Conservation (phyloP, 371 early-diverging fungal genomes). For the Fennellomyces sp. region DNA sequence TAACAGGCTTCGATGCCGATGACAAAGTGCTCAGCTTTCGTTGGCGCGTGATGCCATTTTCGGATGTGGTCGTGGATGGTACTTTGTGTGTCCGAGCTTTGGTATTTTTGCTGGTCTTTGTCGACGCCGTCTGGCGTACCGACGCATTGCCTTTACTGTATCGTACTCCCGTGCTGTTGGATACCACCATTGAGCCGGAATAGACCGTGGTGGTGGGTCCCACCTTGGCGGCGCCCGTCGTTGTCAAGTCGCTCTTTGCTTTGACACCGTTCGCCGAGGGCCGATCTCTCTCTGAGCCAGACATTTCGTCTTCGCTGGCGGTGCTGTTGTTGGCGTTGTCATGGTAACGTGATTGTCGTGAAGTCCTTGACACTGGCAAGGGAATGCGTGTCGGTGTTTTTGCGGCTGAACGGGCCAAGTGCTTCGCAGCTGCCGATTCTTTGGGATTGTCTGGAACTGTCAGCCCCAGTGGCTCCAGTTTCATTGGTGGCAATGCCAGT, state of each 20-base stretch:
- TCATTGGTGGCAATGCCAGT: constrained; percentile 50
- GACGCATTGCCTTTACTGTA: not conserved
- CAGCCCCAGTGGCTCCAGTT: constrained; percentile 41
- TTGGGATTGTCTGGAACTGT: constrained; percentile 14
- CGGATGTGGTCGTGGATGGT: constrained; percentile 4
- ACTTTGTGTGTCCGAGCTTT: not conserved
- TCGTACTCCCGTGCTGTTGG: constrained; percentile 11
- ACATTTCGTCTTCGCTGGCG: constrained; percentile 23
- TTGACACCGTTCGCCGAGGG: not conserved
- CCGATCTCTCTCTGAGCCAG: constrained; percentile 17
- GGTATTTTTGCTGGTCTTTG: not conserved
- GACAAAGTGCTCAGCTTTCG: constrained; percentile 13
- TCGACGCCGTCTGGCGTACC: not conserved
- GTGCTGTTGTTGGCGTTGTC: constrained; percentile 10
- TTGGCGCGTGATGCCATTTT: not conserved
- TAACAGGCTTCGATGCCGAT: not conserved
- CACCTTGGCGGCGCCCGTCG: constrained; percentile 16
- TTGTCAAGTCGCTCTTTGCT: not conserved
- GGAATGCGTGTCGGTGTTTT: constrained; percentile 38
- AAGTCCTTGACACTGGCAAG: constrained; percentile 20
- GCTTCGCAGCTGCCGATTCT: not conserved
- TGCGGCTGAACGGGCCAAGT: constrained; percentile 19
- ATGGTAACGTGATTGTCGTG: constrained; percentile 14
- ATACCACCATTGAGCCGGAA: constrained; percentile 18
- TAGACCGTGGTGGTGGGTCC: constrained; percentile 26